Base-by-base conservation (phyloP, 495 filamentous ascomycete species). In the Aspergillus ostianus region DNA sequence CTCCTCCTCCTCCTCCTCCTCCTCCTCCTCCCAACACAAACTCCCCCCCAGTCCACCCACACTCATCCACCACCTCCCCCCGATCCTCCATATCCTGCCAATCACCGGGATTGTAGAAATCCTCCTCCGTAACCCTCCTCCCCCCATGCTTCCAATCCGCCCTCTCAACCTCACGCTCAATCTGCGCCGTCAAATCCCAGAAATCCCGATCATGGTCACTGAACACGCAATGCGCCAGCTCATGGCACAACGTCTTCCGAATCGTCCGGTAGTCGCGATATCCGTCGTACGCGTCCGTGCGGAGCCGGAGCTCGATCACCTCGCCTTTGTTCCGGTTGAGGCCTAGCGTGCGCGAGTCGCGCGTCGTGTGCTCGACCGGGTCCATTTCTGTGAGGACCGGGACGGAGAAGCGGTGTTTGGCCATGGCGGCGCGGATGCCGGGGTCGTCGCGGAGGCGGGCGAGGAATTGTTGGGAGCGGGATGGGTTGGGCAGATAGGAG, bases 321-420 rank as follows among this genome's bases (percentile, higher is more conserved):
- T 96, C 87, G 55, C 94, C 94, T 8, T 79, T 75, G 68, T 97
- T 97, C 13, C 92, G 79, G 67, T 98, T 98, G 32, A 97, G 74
- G 0, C 94, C 94, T 4, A 98, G 76, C 36, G 89, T 96, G 47
- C 91, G 85, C 49, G 85, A 87, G 64, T 92, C 87, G 69, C 85
- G 85, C 17, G 84, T 89, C 3, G 93, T 97, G 70, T 97, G 87
- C 58, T 86, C 82, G 0, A 85, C 76, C 0, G 94, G 94, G 64
- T 98, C 87, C 93, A 98, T 98, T 73, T 98, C 94, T 5, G 92
- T 96, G 3, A 98, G 80, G 18, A 97, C 71, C 0, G 86, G 86
- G n/a, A 98, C 94, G 50, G 82, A 84, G 79, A 94, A 97, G 48
- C 85, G 83, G 77, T 97, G 92, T 57, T 84, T 84, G 10, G 80